Evolutionary conservation across 2,329 filamentous ascomycete species (phyloP).

Genomic region (Cephalotrichum gorgonifer): DNA sequence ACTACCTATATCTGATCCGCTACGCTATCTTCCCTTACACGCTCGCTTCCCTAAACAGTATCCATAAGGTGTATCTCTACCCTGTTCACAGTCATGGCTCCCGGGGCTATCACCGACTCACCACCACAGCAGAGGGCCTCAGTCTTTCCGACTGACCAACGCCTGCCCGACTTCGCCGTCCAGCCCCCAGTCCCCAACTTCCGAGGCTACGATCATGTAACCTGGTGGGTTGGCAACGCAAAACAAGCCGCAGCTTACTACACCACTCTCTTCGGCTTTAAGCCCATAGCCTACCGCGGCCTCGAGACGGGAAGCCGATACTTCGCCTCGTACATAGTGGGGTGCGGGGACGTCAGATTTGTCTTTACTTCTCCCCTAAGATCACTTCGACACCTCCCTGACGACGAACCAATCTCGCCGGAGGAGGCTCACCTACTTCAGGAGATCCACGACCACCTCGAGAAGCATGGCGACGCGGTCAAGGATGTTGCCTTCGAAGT

Average conservation of each 20-base stretch:
- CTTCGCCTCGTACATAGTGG: conserved; percentile 74
- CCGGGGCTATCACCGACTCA: conserved; percentile 44
- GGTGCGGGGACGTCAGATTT: conserved; percentile 67
- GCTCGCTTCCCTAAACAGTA: neutral
- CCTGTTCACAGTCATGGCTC: conserved; percentile 39
- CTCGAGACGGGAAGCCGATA: conserved; percentile 79
- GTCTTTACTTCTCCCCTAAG: conserved; percentile 76
- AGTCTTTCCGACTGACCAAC: conserved; percentile 21
- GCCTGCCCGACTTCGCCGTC: conserved; percentile 44
- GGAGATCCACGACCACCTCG: conserved; percentile 74
- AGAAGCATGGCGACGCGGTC: conserved; percentile 83
- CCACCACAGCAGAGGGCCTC: conserved; percentile 32
- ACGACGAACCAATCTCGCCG: conserved; percentile 48
- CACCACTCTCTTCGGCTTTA: conserved; percentile 77
- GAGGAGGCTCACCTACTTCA: conserved; percentile 56
- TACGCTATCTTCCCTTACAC: neutral
- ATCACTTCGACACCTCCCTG: conserved; percentile 40
- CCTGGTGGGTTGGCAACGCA: conserved; percentile 95
- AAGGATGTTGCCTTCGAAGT: conserved; percentile 96
- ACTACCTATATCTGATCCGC: neutral
- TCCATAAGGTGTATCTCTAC: neutral
- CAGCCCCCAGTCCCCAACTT: conserved; percentile 46
- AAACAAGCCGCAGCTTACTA: conserved; percentile 92
- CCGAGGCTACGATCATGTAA: conserved; percentile 82
- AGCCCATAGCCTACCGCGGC: conserved; percentile 70